These are phyloP conservation scores for Hypoxylon crocopeplum DNA, from an alignment of 495 filamentous ascomycete genomes.

Conservation along the genomic window DNA sequence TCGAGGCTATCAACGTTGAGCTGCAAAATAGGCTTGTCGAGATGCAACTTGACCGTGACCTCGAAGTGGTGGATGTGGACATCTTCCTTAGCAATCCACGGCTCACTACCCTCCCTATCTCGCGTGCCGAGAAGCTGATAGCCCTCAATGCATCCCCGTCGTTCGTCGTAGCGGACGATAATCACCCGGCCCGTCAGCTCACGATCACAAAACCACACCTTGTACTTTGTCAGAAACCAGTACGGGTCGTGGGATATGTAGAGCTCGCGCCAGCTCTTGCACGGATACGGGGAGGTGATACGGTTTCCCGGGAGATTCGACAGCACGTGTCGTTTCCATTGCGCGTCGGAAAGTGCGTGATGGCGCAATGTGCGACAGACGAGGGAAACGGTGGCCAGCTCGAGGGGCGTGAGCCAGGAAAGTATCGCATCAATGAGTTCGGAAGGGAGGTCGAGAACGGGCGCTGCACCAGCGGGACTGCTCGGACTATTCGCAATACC, in stretches of 20 bases:
- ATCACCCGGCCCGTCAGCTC: conserved; percentile 73
- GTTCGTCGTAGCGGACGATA: conserved; percentile 73
- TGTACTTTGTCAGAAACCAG: conserved; percentile 82
- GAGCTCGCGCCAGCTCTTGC: conserved; percentile 67
- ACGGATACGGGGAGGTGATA: conserved; percentile 63
- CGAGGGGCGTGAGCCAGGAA: conserved; percentile 62
- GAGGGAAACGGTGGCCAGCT: conserved; percentile 60
- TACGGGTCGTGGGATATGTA: conserved; percentile 77
- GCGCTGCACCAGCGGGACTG: conserved; percentile 10
- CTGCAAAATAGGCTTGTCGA: conserved; percentile 73
- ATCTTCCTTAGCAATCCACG: conserved; percentile 69
- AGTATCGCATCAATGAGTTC: conserved; percentile 71
- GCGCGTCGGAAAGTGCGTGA: conserved; percentile 60
- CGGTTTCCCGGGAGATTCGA: conserved; percentile 62
- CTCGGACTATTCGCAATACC: too few species aligned
- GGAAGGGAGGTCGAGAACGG: conserved; percentile 60
- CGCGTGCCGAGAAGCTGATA: conserved; percentile 76
- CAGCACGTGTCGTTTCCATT: conserved; percentile 70
- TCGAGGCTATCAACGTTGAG: conserved; percentile 51
- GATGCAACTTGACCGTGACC: conserved; percentile 70
- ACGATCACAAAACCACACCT: conserved; percentile 85
- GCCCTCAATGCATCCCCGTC: conserved; percentile 77
- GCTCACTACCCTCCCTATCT: conserved; percentile 54
- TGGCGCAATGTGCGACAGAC: conserved; percentile 62
- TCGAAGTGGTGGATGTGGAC: conserved; percentile 78